phyloP scores from a whole-genome alignment of 208 protist species.

The Porcisia hertigi region DNA sequence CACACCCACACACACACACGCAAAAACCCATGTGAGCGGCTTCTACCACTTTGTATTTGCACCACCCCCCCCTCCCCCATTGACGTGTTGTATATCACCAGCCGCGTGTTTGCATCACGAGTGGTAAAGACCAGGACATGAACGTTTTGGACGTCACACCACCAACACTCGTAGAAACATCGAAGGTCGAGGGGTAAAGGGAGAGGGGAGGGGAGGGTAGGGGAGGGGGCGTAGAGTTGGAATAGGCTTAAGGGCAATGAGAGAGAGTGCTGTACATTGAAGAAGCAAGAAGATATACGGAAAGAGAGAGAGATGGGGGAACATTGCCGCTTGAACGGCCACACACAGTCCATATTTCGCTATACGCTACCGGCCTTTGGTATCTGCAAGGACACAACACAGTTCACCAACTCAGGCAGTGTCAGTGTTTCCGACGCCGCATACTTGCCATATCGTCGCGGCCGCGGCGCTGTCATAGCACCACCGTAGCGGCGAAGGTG shows the following conservation, averaged over 20 bases:
- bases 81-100: too few relatives aligned
- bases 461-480: slow-evolving; percentile 39
- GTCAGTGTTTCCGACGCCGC: slow-evolving; percentile 30
- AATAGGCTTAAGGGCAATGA: not conserved
- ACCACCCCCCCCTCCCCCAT: too few relatives aligned
- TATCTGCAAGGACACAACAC: slow-evolving; percentile 57
- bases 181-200: not conserved
- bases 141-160: too few relatives aligned
- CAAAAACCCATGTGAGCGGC: not conserved
- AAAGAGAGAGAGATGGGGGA: not conserved
- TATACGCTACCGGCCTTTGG: not conserved
- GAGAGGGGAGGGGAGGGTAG: not conserved
- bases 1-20: not conserved
- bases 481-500: slow-evolving; percentile 52
- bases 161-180: too few relatives aligned
- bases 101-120: too few relatives aligned
- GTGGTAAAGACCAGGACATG: too few relatives aligned
- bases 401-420: slow-evolving; percentile 53
- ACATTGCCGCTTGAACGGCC: too few relatives aligned
- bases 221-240: not conserved
- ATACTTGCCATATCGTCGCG: not conserved
- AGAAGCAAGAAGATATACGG: not conserved
- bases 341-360: not conserved
- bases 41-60: too few relatives aligned
- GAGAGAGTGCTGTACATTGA: slow-evolving; percentile 8